These are phyloP conservation scores for Cystoisospora suis DNA, from an alignment of 169 alveolate species.

Conservation along the genomic window DNA sequence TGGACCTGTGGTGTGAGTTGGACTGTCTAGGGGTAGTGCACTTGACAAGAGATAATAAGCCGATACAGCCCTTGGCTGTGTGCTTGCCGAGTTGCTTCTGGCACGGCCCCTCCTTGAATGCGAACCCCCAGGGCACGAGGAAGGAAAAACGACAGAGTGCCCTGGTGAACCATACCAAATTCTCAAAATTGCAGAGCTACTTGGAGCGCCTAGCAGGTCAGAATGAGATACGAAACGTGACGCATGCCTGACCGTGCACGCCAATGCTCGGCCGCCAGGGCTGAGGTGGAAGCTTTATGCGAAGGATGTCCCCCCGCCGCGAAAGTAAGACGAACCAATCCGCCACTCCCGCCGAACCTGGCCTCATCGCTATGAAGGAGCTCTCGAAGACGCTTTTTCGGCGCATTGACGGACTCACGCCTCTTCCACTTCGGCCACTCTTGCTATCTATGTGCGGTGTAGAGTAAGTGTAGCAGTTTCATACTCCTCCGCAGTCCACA, in stretches of 20 bases:
- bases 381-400: background rate
- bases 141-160: background rate
- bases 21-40: background rate
- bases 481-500: background rate
- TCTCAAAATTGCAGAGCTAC: slow-evolving; percentile 18
- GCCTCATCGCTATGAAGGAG: background rate
- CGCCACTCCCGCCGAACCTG: background rate
- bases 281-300: background rate
- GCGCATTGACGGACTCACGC: background rate
- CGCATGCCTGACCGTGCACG: no score
- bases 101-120: slow-evolving; percentile 37
- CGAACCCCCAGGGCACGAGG: background rate
- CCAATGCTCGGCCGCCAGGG: no score
- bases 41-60: background rate
- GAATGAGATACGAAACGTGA: background rate
- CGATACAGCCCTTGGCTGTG: slow-evolving; percentile 35
- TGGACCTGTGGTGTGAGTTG: slow-evolving; percentile 57
- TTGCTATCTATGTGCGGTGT: background rate
- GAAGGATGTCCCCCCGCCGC: background rate
- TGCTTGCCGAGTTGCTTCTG: slow-evolving; percentile 45
- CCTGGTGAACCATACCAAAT: slow-evolving; percentile 20
- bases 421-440: slow-evolving; percentile 1
- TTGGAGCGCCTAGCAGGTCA: slow-evolving; percentile 25
- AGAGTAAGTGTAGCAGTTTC: background rate
- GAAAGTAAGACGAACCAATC: background rate